Evolutionary conservation across 2,329 filamentous ascomycete species (phyloP).

Genomic region (Sporothrix protearum): DNA sequence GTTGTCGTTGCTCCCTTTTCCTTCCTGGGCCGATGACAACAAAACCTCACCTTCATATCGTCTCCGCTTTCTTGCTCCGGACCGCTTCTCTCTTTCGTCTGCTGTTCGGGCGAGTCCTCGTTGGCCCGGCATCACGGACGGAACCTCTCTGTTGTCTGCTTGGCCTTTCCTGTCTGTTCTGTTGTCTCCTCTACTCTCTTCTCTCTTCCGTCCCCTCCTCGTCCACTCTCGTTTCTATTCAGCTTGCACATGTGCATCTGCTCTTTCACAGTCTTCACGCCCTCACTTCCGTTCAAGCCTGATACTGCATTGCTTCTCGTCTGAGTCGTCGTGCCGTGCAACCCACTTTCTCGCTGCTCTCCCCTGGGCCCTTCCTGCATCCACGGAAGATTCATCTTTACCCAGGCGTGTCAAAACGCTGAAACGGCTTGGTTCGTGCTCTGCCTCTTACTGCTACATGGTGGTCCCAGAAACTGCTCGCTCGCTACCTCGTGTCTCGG

Average conservation of each 20-base stretch:
- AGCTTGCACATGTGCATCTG: background rate
- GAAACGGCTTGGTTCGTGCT: constrained; percentile 29
- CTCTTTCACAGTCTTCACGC: background rate
- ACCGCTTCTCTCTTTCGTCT: background rate
- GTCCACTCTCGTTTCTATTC: background rate
- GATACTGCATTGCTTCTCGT: background rate
- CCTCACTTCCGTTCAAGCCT: background rate
- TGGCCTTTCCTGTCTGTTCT: background rate
- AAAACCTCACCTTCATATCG: background rate
- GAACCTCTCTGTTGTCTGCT: background rate
- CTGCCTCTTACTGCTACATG: constrained; percentile 22
- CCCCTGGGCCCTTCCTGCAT: background rate
- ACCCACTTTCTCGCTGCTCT: background rate
- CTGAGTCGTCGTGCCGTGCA: background rate
- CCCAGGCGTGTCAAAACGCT: constrained; percentile 21
- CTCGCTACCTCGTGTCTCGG: background rate
- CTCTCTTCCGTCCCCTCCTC: background rate
- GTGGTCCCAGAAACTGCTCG: background rate
- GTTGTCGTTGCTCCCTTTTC: background rate
- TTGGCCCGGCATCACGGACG: background rate
- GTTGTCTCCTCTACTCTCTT: background rate
- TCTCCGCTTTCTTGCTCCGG: constrained; percentile 9
- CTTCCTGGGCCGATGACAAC: constrained; percentile 5
- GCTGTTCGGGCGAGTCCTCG: background rate
- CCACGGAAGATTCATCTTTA: background rate